These are phyloP conservation scores for Podaxis rugospora DNA, from an alignment of 768 basidiomycete genomes.

Conservation along the genomic window DNA sequence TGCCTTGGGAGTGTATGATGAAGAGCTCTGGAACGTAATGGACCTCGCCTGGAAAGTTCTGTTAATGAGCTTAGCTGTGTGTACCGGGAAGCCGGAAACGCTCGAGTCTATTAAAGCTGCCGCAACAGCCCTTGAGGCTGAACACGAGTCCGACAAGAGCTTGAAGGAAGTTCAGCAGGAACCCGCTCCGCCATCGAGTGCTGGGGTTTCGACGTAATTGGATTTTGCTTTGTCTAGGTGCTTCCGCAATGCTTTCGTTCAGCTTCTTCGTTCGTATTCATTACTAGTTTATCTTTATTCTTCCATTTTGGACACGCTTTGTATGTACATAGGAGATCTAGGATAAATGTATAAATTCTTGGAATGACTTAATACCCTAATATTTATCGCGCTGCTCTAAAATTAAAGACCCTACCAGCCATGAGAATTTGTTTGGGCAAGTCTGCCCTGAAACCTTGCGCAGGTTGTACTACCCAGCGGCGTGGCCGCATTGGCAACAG, in stretches of 20 bases:
- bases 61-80: slow-evolving; percentile 53
- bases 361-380: neutral
- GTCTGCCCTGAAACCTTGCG: too few relatives aligned
- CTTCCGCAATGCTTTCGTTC: neutral
- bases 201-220: neutral
- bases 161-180: neutral
- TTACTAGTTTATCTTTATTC: slow-evolving; percentile 4
- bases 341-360: neutral
- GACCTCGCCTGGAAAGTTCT: slow-evolving; percentile 67
- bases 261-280: neutral
- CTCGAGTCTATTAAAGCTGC: slow-evolving; percentile 6
- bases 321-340: neutral
- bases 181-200: neutral
- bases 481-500: too few relatives aligned
- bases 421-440: too few relatives aligned
- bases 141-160: neutral
- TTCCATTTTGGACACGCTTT: neutral
- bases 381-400: neutral
- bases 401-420: neutral
- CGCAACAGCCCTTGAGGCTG: neutral
- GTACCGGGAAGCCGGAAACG: slow-evolving; percentile 32
- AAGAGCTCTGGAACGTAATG: slow-evolving; percentile 61
- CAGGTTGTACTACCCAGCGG: too few relatives aligned
- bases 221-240: neutral
- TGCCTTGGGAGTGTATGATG: slow-evolving; percentile 64